Conservation (phyloP, 768 basidiomycete species). For the Phaeotremella skinneri region DNA sequence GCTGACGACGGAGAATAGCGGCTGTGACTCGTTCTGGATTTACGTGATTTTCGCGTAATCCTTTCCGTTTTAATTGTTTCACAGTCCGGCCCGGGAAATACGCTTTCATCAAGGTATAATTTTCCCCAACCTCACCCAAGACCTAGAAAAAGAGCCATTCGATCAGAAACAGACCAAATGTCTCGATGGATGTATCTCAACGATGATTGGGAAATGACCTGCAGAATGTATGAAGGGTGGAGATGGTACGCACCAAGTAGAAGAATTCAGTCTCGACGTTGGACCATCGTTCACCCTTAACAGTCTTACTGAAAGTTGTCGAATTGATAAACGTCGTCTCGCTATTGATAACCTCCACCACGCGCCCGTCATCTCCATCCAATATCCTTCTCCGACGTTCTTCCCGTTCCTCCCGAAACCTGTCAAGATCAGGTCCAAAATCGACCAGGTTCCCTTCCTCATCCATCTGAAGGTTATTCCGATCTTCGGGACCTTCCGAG, state of each 20-base stretch:
- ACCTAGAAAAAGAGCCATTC: slow-evolving; percentile 20
- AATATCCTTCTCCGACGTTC: slow-evolving; percentile 15
- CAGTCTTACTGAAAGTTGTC: slow-evolving; percentile 15
- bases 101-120: slow-evolving; percentile 31
- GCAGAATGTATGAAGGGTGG: background rate
- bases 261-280: slow-evolving; percentile 40
- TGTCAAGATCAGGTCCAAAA: slow-evolving; percentile 18
- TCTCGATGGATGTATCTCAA: no score
- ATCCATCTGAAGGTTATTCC: slow-evolving; percentile 5
- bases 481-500: slow-evolving; percentile 6
- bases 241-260: slow-evolving; percentile 30
- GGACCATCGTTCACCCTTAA: slow-evolving; percentile 29
- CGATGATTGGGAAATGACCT: no score
- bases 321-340: slow-evolving; percentile 38
- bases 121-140: slow-evolving; percentile 36
- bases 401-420: slow-evolving; percentile 18
- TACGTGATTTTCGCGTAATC: slow-evolving; percentile 22
- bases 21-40: slow-evolving; percentile 36
- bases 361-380: slow-evolving; percentile 17
- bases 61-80: slow-evolving; percentile 36
- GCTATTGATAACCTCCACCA: slow-evolving; percentile 31
- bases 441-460: slow-evolving; percentile 8
- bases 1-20: slow-evolving; percentile 26
- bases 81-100: slow-evolving; percentile 38
- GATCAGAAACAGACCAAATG: background rate